phyloP scores from a whole-genome alignment of 2,329 filamentous ascomycete genomes.

The Aspergillus uvarum region DNA sequence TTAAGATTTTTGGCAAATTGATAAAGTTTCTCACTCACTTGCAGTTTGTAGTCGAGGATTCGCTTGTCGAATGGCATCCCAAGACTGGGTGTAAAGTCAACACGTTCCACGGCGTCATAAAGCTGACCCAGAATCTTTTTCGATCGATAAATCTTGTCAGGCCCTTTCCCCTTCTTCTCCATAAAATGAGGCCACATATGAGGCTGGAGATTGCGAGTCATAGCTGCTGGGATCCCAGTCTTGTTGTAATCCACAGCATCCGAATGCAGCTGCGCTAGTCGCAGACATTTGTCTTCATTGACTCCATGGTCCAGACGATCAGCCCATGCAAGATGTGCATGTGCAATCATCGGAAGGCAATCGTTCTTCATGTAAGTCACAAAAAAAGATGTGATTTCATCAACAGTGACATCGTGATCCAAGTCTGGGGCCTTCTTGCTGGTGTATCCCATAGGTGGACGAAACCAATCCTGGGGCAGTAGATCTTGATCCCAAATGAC shows the following conservation, averaged over 20 bases:
- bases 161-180: constrained; percentile 60
- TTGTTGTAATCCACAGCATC: constrained; percentile 93
- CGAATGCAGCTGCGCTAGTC: constrained; percentile 79
- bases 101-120: constrained; percentile 71
- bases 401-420: constrained; percentile 63
- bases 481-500: constrained; percentile 84
- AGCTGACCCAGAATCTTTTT: constrained; percentile 72
- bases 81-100: constrained; percentile 73
- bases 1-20: constrained; percentile 67
- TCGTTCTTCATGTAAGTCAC: constrained; percentile 93
- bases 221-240: constrained; percentile 73
- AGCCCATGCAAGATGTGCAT: constrained; percentile 74
- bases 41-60: constrained; percentile 63
- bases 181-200: constrained; percentile 80
- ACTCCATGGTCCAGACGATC: constrained; percentile 65
- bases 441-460: constrained; percentile 74
- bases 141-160: constrained; percentile 62
- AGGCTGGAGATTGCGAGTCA: constrained; percentile 62
- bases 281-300: constrained; percentile 67
- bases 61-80: constrained; percentile 71
- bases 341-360: constrained; percentile 73
- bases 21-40: constrained; percentile 56
- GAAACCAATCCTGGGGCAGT: constrained; percentile 68
- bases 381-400: constrained; percentile 81
- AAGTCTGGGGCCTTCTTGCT: constrained; percentile 58